Evolutionary conservation across 345 rosid species (phyloP), one percentile per base, ranked within the genome.

Genomic region (Combretum micranthum): DNA sequence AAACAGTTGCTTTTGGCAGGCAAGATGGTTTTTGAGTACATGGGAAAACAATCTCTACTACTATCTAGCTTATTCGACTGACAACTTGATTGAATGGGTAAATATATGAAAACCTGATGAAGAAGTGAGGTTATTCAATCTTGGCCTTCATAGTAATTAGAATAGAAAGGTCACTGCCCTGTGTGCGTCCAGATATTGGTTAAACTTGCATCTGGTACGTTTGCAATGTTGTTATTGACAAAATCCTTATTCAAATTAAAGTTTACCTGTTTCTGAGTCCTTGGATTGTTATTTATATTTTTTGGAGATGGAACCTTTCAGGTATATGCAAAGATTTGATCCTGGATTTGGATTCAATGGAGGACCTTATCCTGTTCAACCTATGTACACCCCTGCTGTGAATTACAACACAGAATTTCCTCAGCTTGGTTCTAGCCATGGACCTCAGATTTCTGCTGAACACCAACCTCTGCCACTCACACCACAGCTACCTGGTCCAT

Each of bases 331-430:
- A 73, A 75, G 95, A 67, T 87, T 84, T 80, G 95, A 87, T 64
- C 88, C 95, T 25, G 90, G 90, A 46, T 87, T 87, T 61, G 86
- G 88, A 47, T 87, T 81, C 73, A 78, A 47, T 63, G 73, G 73
- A 18, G 86, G 84, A 56, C 77, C 83, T 15, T 87, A 77, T 66
- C 42, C 86, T 22, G 63, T 87, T 49, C 90, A 80, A 68, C 90
- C 90, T 47, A 72, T 78, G 81, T 87, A 79, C 22, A 59, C 86
- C 37, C 90, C 95, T 61, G 80, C 95, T 25, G 17, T 83, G 70
- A 87, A 84, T 59, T 87, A 87, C 76, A 87, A 82, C 72, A 84
- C 90, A 59, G 95, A 87, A 69, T 87, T 84, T 72, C 90, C 95
- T 1, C 95, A 87, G 61, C 95, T 87, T 76, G 83, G 84, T 26